Conservation (phyloP, 2,329 filamentous ascomycete species). For the Ceratocystis destructans region DNA sequence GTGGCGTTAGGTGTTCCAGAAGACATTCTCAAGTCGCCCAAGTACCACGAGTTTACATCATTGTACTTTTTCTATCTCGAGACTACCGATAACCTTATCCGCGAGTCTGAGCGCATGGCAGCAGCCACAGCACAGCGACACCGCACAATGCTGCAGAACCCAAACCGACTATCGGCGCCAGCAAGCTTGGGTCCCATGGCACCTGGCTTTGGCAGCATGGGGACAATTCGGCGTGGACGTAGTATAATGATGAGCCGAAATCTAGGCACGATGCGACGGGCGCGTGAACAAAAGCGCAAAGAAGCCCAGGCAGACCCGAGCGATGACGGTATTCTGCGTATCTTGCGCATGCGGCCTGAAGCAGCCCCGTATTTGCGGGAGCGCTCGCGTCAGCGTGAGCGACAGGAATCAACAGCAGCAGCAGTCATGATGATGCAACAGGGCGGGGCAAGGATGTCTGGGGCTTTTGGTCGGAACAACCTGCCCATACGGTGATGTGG, state of each 20-base stretch:
- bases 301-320: slow-evolving; percentile 93
- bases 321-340: slow-evolving; percentile 95
- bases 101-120: slow-evolving; percentile 93
- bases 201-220: slow-evolving; percentile 55
- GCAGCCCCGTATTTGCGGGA: slow-evolving; percentile 78
- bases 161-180: slow-evolving; percentile 58
- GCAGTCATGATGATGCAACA: slow-evolving; percentile 88
- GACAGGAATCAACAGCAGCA: slow-evolving; percentile 75
- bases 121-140: slow-evolving; percentile 64
- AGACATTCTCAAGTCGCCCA: slow-evolving; percentile 87
- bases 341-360: slow-evolving; percentile 87
- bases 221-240: slow-evolving; percentile 52
- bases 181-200: slow-evolving; percentile 35
- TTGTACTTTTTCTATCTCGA: slow-evolving; percentile 99
- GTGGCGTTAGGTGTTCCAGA: slow-evolving; percentile 78
- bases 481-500: slow-evolving; percentile 24
- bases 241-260: slow-evolving; percentile 92
- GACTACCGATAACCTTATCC: slow-evolving; percentile 74
- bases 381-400: slow-evolving; percentile 82
- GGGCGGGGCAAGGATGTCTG: slow-evolving; percentile 41
- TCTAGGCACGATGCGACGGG: slow-evolving; percentile 87
- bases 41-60: slow-evolving; percentile 93
- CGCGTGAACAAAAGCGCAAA: slow-evolving; percentile 88
- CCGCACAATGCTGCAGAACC: slow-evolving; percentile 51
- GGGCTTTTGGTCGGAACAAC: slow-evolving; percentile 33